Base-by-base conservation (phyloP, 768 basidiomycete species). In the Candolleomyces efflorescens region DNA sequence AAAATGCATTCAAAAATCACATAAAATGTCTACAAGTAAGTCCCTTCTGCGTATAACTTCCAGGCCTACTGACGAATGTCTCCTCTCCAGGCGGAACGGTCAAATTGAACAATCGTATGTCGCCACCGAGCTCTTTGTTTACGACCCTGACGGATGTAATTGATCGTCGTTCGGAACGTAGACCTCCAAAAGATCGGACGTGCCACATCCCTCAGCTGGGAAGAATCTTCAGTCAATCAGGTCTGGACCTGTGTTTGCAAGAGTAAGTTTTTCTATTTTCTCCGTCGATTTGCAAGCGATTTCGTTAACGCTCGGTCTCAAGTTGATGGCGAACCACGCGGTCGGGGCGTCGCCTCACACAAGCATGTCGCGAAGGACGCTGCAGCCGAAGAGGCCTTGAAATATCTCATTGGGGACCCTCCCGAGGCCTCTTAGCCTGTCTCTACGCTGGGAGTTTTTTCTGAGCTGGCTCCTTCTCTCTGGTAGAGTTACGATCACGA, bases 211-310 rank as follows among this genome's bases (percentile, higher is more conserved):
- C 74, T 88, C 26, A 83, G 77, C 62, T 89, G 85, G 84, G 64
- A 73, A 20, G 82, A 86, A 47, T 73, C 71, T 0, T 65, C 63
- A 5, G 68, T 67, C 10, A 69, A 67, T 3, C 80, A 78, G 5
- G 64, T 68, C 39, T 89, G 86, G 86, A 85, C 75, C 1, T 78
- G 73, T 2, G 61, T 78, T 5, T 88, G 86, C 68, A 86, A 83
- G 76, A 78, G 87, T 85, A 60, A 63, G 66, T 51, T 23, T 24
- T 39, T 18, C 7, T 5, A 5, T 6, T 54, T 62, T 49, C 60
- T 26, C 10, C n/a, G 36, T n/a, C 20, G 18, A n/a, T 53, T 45
- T 59, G 51, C 38, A 44, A 54, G 59, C 17, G 52, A 27, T 47
- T 24, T 32, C 59, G 47, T 45, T 64, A 38, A 62, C 51, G 60